Percentiles rank a stretch among this genome's conserved stretches.
These are phyloP conservation scores for Geotrichum cucujoidarum DNA, from an alignment of 1,139 yeast genomes.

Conservation along the genomic window DNA sequence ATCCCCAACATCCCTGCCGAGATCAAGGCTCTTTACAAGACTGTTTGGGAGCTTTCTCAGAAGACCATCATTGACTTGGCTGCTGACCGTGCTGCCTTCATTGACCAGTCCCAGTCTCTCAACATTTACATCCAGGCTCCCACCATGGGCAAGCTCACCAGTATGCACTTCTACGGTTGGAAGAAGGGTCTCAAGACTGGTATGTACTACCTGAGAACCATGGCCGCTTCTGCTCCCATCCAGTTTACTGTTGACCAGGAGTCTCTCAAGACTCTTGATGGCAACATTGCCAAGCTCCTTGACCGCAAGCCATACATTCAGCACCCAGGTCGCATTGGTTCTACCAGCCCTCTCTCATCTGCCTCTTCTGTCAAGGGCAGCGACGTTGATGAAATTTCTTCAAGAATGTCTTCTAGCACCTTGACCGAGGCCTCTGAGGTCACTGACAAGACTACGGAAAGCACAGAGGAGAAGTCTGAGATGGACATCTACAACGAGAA, in stretches of 20 bases:
- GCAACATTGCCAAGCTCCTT: slow-evolving; percentile 30
- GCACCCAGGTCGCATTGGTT: slow-evolving; percentile 18
- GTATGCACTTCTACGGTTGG: slow-evolving; percentile 98
- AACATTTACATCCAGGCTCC: slow-evolving; percentile 82
- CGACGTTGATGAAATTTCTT: slow-evolving; percentile 10
- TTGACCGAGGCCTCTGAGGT: slow-evolving; percentile 22
- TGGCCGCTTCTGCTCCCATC: slow-evolving; percentile 91
- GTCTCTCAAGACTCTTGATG: slow-evolving; percentile 40
- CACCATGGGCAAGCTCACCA: slow-evolving; percentile 89
- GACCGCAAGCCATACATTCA: slow-evolving; percentile 37
- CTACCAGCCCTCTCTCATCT: slow-evolving; percentile 17
- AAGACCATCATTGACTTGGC: slow-evolving; percentile 88
- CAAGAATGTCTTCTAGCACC: slow-evolving; percentile 19
- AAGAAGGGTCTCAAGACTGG: slow-evolving; percentile 95
- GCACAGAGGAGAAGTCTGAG: slow-evolving; percentile 33
- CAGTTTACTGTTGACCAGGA: slow-evolving; percentile 79
- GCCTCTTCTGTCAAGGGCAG: slow-evolving; percentile 17
- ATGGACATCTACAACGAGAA: slow-evolving; percentile 83
- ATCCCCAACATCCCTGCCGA: slow-evolving; percentile 73
- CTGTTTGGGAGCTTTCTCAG: slow-evolving; percentile 96
- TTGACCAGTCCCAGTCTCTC: slow-evolving; percentile 92
- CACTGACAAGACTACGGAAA: slow-evolving; percentile 17
- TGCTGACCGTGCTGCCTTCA: slow-evolving; percentile 87
- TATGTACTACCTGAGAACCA: slow-evolving; percentile 93
- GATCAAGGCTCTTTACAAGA: slow-evolving; percentile 73